phyloP scores from a whole-genome alignment of 2,329 filamentous ascomycete species.

The Hypomyces rosellus region DNA sequence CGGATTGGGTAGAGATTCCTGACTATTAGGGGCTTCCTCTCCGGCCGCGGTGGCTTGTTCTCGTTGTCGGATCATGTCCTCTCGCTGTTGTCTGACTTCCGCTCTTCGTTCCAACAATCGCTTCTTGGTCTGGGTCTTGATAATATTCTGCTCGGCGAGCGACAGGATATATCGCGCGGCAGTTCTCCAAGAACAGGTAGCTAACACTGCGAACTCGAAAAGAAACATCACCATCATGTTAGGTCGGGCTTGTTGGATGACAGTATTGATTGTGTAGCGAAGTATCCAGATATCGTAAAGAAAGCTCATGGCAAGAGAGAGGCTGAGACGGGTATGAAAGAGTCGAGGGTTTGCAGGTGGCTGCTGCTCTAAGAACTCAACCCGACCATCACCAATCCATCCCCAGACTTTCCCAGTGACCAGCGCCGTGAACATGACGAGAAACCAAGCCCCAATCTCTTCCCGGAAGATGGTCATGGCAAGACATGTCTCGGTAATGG shows the following conservation, averaged over 20 bases:
- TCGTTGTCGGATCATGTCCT: conserved; percentile 44
- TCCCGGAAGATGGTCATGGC: conserved; percentile 98
- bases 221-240: conserved; percentile 99
- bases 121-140: conserved; percentile 64
- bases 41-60: conserved; percentile 42
- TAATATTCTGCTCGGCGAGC: conserved; percentile 68
- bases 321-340: conserved; percentile 76
- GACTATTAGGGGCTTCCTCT: conserved; percentile 50
- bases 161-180: conserved; percentile 71
- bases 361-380: conserved; percentile 93
- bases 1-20: conserved; percentile 52
- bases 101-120: conserved; percentile 61
- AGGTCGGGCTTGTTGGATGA: conserved; percentile 80
- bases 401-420: conserved; percentile 96
- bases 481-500: conserved; percentile 90
- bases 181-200: conserved; percentile 74
- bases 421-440: conserved; percentile 91
- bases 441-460: conserved; percentile 87
- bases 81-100: conserved; percentile 57
- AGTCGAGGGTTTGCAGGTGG: conserved; percentile 80
- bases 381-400: conserved; percentile 93
- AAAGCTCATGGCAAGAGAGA: conserved; percentile 73
- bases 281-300: conserved; percentile 76
- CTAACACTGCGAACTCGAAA: conserved; percentile 89
- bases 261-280: conserved; percentile 71